Evolutionary conservation across 2,329 filamentous ascomycete genomes (phyloP), one percentile per base, ranked within the genome.

Genomic region (Ceratocystis albifundus): DNA sequence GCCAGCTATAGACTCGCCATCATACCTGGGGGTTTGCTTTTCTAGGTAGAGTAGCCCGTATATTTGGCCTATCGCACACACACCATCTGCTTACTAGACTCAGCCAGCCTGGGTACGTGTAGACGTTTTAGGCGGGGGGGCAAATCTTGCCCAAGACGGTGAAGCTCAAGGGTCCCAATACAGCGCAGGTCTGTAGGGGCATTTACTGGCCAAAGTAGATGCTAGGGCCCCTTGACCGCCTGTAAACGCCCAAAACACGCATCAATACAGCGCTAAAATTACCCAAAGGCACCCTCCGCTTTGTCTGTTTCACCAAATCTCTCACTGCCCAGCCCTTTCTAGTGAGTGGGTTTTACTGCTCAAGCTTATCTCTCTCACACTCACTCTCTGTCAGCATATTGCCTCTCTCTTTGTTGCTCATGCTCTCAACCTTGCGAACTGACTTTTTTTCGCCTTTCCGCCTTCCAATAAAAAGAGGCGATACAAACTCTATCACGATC

Each of bases 331-430:
- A 59, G 55, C 55, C 55, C 32, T 59, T 59, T 17, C n/a, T 57
- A 15, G 10, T 22, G 50, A 25, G 1, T 7, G 25, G 17, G 20
- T 55, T 59, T 59, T 59, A 59, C 55, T 59, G 55, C 55, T 59
- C 55, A 59, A 36, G 55, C 55, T 59, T 59, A 59, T 59, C 55
- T 59, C 28, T 59, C 32, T n/a, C 50, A 17, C 20, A 4, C 50
- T 3, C 36, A 1, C 36, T 41, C 36, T 41, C 36, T 41, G 12
- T 15, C 50, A 28, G 22, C 22, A 17, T 57, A 57, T 57, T 57
- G 6, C 10, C 28, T 53, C 48, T 53, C 3, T 53, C 17, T 25
- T 28, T 25, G 48, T 25, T 41, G 36, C 36, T 41, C 36, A 15
- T 41, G 10, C 36, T 41, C 12, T 0, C 36, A 41, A 41, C 36